Percentiles rank a stretch among this genome's conserved stretches.
Conservation (phyloP, 75 land plant species). For the Ceratopteris richardii region DNA sequence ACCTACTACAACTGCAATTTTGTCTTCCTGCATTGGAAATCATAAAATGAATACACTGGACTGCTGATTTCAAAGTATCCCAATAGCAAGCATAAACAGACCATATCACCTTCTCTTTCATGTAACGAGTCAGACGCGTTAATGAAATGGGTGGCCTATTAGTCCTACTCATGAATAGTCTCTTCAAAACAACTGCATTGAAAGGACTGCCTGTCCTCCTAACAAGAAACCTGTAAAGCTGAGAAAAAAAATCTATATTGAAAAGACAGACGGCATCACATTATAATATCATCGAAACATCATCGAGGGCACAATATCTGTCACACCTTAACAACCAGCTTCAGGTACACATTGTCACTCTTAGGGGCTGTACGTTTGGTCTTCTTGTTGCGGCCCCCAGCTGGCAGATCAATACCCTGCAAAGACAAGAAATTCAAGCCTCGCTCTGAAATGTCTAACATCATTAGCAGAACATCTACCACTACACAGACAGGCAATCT, state of each 20-base stretch:
- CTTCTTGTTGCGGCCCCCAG: conserved; percentile 75
- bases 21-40: conserved; percentile 41
- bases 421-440: too few relatives aligned
- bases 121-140: conserved; percentile 32
- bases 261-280: neutral
- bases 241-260: neutral
- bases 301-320: neutral
- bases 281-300: neutral
- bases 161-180: too few relatives aligned
- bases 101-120: conserved; percentile 72
- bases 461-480: too few relatives aligned
- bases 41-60: too few relatives aligned
- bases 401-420: conserved; percentile 64
- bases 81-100: too few relatives aligned
- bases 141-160: conserved; percentile 82
- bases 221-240: conserved; percentile 68
- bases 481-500: too few relatives aligned
- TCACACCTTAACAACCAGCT: conserved; percentile 69
- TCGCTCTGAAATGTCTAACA: too few relatives aligned
- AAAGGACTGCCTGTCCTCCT: too few relatives aligned
- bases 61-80: too few relatives aligned
- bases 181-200: too few relatives aligned
- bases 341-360: too few relatives aligned
- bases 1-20: conserved; percentile 59
- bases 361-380: conserved; percentile 62